Percentiles rank a stretch among this genome's conserved stretches.
These are phyloP conservation scores for Ilyonectria sp. DNA, from an alignment of 2,329 filamentous ascomycete genomes.

Conservation along the genomic window DNA sequence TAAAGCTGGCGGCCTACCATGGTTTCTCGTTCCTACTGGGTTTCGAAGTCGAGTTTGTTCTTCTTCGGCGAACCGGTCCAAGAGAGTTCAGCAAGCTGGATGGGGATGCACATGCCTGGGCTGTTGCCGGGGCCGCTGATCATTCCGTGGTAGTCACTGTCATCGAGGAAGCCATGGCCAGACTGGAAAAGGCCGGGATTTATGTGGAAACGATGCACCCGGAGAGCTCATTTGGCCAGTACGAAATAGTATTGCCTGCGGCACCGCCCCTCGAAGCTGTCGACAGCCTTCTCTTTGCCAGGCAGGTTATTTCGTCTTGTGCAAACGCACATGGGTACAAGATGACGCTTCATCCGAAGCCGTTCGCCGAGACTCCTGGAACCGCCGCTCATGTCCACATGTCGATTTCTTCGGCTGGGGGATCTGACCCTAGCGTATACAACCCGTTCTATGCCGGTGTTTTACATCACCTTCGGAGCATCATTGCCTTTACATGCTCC, in stretches of 20 bases:
- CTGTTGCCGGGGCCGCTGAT: conserved; percentile 74
- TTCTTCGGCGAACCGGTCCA: conserved; percentile 66
- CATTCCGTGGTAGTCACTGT: conserved; percentile 70
- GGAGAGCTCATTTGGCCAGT: conserved; percentile 82
- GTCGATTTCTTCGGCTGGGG: conserved; percentile 69
- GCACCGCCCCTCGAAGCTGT: conserved; percentile 76
- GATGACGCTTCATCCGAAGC: conserved; percentile 82
- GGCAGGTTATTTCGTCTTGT: conserved; percentile 78
- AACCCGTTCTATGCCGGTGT: conserved; percentile 81
- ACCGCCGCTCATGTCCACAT: conserved; percentile 80
- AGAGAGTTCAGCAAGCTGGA: conserved; percentile 59
- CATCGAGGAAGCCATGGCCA: conserved; percentile 76
- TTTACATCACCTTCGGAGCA: conserved; percentile 73
- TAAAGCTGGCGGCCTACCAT: conserved; percentile 65
- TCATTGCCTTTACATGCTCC: conserved; percentile 79
- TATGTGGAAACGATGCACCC: conserved; percentile 81
- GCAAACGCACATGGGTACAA: conserved; percentile 74
- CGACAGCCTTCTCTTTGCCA: conserved; percentile 79
- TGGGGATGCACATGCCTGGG: conserved; percentile 80
- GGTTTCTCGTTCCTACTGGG: conserved; percentile 77
- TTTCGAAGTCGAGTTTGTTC: conserved; percentile 86
- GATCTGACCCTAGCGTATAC: conserved; percentile 61
- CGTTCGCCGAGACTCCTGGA: conserved; percentile 70
- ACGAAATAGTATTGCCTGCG: conserved; percentile 80
- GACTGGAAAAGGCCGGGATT: conserved; percentile 74